Evolutionary conservation across 2,329 filamentous ascomycete species (phyloP), one percentile per base, ranked within the genome.

Genomic region (Fusarium lateritium): DNA sequence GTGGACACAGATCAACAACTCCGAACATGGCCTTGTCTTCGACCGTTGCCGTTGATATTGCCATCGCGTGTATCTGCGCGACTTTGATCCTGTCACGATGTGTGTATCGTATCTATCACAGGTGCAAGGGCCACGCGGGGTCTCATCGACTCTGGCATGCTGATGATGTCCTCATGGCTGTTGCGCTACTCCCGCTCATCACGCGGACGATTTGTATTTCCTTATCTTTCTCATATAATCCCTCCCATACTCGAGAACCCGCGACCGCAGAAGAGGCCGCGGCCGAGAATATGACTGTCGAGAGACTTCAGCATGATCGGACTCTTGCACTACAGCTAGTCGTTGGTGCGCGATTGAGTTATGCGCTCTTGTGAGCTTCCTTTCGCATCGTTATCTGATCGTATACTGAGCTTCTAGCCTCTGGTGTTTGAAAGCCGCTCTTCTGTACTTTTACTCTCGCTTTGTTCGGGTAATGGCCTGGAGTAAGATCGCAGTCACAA

Each of bases 81-180:
- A 10, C 58, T 17, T 66, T 76, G 39, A 76, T 76, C 26, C 56
- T 76, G 7, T 45, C 56, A 9, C 73, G 75, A 38, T 76, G 73
- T 47, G 60, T 38, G 17, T 76, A 76, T 53, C 72, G 74, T 21
- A 15, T 70, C 19, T 51, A 74, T 7, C 69, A 56, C 34, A 51
- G 67, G 10, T 75, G 70, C 63, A 67, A 57, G 21, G 45, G 65
- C 10, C 73, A 76, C 61, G 53, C 52, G 6, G 62, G 67, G 5
- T 76, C 70, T 49, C 74, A 76, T 52, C 66, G 74, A n/a, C 62
- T 54, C 9, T 76, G 74, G 75, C 75, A 72, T 49, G 55, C 60
- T 40, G 75, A 76, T 31, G 75, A 76, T 36, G 62, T 71, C 21
- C 76, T 70, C 62, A 76, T 76, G 70, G 73, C 71, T 7, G 54